A percentile compares a stretch with the other conserved stretches of the same genome.
Evolutionary conservation across 1,139 yeast genomes (phyloP).

Genomic region (Yamadazyma taylorii): DNA sequence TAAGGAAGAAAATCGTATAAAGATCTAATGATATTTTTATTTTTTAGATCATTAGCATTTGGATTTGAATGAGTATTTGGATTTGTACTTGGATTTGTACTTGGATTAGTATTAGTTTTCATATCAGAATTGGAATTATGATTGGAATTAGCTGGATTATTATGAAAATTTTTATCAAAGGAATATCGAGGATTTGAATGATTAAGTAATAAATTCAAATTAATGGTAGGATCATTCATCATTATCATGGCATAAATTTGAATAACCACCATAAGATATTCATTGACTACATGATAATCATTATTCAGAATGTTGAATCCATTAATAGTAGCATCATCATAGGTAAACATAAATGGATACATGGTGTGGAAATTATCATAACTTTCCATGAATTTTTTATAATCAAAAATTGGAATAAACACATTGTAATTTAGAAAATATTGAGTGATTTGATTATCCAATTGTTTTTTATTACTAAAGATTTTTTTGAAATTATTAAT

Average conservation of each 20-base stretch:
- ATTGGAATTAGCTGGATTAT: too few species aligned
- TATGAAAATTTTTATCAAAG: constrained; percentile 14
- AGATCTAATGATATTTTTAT: constrained; percentile 29
- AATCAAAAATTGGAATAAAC: constrained; percentile 63
- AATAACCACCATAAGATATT: constrained; percentile 46
- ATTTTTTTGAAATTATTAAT: constrained; percentile 48
- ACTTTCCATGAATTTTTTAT: constrained; percentile 53
- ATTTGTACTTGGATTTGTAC: too few species aligned
- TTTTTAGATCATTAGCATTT: constrained; percentile 14
- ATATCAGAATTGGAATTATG: too few species aligned
- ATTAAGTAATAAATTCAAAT: constrained; percentile 40
- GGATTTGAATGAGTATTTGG: too few species aligned
- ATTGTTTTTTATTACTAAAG: constrained; percentile 42
- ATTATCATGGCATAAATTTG: constrained; percentile 49
- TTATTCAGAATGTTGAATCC: constrained; percentile 52
- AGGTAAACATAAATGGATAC: constrained; percentile 53
- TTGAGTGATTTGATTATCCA: constrained; percentile 53
- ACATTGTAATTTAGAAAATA: constrained; percentile 58
- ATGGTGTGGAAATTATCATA: constrained; percentile 59
- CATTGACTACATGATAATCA: constrained; percentile 52
- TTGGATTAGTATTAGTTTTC: too few species aligned
- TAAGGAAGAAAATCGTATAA: constrained; percentile 49
- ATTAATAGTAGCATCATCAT: constrained; percentile 50
- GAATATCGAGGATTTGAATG: constrained; percentile 40
- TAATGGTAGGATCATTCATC: constrained; percentile 49